Conservation (phyloP, 352 stramenopile species). For the Phytopythium chamaehyphon region DNA sequence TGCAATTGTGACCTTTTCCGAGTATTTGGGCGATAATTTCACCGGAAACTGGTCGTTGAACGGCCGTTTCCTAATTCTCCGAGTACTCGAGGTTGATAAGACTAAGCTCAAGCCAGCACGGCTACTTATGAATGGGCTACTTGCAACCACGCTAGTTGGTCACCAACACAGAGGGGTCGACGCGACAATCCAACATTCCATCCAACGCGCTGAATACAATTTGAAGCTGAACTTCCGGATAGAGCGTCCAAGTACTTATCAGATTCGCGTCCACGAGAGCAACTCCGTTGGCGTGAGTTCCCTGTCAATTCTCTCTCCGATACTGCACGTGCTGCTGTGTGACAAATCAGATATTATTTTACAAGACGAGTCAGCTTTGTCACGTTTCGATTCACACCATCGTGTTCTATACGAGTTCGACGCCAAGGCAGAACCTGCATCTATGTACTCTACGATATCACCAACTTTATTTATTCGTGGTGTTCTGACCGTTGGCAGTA, state of each 20-base stretch:
- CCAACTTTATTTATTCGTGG: slow-evolving; percentile 40
- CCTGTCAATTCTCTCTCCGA: too few species aligned
- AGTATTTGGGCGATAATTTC: slow-evolving; percentile 55
- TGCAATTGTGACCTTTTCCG: slow-evolving; percentile 39
- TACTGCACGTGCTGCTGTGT: too few species aligned
- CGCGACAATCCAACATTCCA: too few species aligned
- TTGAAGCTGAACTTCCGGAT: slow-evolving; percentile 28
- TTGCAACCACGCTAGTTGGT: slow-evolving; percentile 16
- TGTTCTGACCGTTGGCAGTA: slow-evolving; percentile 42
- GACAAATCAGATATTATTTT: too few species aligned
- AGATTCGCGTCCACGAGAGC: slow-evolving; percentile 13
- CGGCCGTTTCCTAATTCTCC: slow-evolving; percentile 34
- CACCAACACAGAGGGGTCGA: neutral
- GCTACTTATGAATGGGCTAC: slow-evolving; percentile 42
- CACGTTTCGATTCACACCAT: too few species aligned
- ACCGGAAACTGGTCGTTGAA: slow-evolving; percentile 32
- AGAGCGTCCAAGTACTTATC: slow-evolving; percentile 28
- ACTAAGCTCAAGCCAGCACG: slow-evolving; percentile 26
- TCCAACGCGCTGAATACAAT: neutral
- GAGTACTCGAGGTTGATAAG: slow-evolving; percentile 31
- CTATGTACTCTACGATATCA: slow-evolving; percentile 2
- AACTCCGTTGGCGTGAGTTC: too few species aligned
- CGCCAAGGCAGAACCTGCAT: too few species aligned
- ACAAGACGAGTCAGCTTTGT: too few species aligned
- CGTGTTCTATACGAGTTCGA: too few species aligned